Base-by-base conservation (phyloP, 148 eudicot species). In the Suaeda aralocaspica region DNA sequence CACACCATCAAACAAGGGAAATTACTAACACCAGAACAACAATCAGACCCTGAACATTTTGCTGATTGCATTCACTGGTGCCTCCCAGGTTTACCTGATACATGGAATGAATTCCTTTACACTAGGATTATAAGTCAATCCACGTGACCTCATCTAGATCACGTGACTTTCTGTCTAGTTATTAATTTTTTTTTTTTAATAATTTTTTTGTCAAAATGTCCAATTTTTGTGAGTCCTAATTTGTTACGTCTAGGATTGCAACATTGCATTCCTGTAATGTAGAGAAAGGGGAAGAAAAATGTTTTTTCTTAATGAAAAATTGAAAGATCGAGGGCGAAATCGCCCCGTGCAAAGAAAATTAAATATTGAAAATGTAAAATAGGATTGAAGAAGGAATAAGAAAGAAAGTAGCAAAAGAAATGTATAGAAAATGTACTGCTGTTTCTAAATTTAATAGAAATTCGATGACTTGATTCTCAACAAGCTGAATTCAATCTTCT, bases 1-100 rank as follows among this genome's bases (percentile, higher is more conserved):
- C 81, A 87, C 70, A 93, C 98, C 10, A 88, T 90, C 22, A 84
- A 90, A 0, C 98, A 90, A 55, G 98, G 98, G 9, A 87, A 90
- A 73, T 74, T 90, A 83, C 67, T 93, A 4, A 84, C 88, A 6
- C 78, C 81, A 6, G 92, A 88, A 49, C 96, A 93, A 2, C 79
- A 90, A 53, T 83, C 92, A 0, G 95, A 90, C 30, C 98, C 98
- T 1, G 70, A 58, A 1, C 74, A 71, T 0, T 93, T 80, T 36
- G 96, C 98, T 0, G 98, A 93, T 78, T 93, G 98, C 58, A 93
- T 93, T 28, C 98, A 93, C 30, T 93, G 98, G 98, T 93, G 98
- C 70, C 85, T 93, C 19, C 98, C 98, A 1, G 98, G 98, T 9
- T 59, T 93, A 55, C 98, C 98, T 4, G 98, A 93, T 71, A 88